These are phyloP conservation scores for Sporothrix luriei DNA, from an alignment of 2,329 filamentous ascomycete genomes.

Conservation along the genomic window DNA sequence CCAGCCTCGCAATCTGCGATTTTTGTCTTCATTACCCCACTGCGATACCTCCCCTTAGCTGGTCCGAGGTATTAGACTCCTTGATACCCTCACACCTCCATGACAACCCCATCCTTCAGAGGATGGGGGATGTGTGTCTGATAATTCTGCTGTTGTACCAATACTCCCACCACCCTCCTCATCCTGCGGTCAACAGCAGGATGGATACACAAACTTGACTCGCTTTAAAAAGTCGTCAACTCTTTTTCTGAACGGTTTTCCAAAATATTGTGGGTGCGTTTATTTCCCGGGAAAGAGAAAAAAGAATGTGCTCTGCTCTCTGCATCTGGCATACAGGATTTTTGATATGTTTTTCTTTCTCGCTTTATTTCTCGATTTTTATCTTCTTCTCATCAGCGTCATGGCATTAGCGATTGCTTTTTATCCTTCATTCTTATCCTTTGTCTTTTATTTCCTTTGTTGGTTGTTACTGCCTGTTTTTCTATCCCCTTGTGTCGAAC, in stretches of 20 bases:
- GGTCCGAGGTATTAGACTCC: constrained; percentile 31
- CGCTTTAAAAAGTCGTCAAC: constrained; percentile 25
- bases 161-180: constrained; percentile 24
- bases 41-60: constrained; percentile 30
- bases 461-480: background rate
- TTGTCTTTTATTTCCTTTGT: constrained; percentile 37
- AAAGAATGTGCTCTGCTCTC: constrained; percentile 51
- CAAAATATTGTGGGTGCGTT: constrained; percentile 38
- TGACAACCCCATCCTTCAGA: constrained; percentile 27
- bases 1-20: background rate
- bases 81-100: constrained; percentile 35
- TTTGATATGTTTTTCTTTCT: constrained; percentile 39
- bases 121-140: constrained; percentile 32
- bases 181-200: constrained; percentile 28
- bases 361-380: constrained; percentile 35
- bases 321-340: constrained; percentile 49
- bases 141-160: constrained; percentile 36
- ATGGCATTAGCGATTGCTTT: constrained; percentile 54
- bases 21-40: constrained; percentile 10
- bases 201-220: constrained; percentile 21
- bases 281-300: constrained; percentile 42
- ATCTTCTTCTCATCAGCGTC: constrained; percentile 45
- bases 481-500: constrained; percentile 22
- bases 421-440: constrained; percentile 38
- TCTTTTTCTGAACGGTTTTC: constrained; percentile 27